Evolutionary conservation across 2,329 filamentous ascomycete species (phyloP).

Genomic region (Xylaria hypoxylon): DNA sequence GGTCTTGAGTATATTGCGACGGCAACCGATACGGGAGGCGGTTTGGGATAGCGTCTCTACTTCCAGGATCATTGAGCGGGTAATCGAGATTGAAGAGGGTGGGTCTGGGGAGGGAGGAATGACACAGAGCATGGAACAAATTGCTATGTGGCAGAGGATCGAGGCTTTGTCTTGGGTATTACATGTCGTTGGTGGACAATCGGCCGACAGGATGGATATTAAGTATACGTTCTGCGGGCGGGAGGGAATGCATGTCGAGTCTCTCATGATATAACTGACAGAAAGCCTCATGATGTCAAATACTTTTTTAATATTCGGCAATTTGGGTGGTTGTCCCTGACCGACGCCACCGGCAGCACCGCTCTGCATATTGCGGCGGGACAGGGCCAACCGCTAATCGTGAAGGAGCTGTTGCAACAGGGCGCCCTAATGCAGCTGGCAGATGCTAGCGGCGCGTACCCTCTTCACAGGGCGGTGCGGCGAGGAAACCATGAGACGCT

Average conservation of each 20-base stretch:
- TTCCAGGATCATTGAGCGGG: conserved; percentile 49
- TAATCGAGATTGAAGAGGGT: conserved; percentile 54
- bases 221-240: conserved; percentile 49
- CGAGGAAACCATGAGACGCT: no score
- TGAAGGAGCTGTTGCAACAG: no score
- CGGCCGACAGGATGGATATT: conserved; percentile 46
- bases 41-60: conserved; percentile 52
- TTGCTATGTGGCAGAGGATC: conserved; percentile 48
- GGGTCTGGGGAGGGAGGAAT: conserved; percentile 26
- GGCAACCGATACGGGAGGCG: conserved; percentile 48
- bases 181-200: conserved; percentile 34
- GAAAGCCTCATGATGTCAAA: conserved; percentile 11
- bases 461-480: no score
- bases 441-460: no score
- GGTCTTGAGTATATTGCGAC: conserved; percentile 46
- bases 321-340: no score
- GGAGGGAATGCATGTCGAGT: conserved; percentile 44
- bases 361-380: not conserved
- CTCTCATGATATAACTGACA: conserved; percentile 36
- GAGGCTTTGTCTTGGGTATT: conserved; percentile 49
- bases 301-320: conserved; percentile 2
- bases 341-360: no score
- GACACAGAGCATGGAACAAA: conserved; percentile 45
- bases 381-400: no score
- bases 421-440: no score